Conservation (phyloP, 345 rosid species). For the Streptanthus diversifolius region DNA sequence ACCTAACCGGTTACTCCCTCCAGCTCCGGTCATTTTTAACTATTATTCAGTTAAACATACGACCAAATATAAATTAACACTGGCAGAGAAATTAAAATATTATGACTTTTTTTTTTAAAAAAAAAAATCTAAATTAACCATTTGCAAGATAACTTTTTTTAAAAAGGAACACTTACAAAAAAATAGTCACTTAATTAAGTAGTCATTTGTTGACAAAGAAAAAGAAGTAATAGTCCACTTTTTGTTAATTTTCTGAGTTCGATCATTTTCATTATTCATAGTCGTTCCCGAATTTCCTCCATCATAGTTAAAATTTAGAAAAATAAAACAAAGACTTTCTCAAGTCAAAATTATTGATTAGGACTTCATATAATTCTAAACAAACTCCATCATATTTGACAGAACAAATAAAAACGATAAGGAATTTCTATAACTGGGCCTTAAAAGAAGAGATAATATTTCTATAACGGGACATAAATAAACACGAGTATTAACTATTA, state of each 20-base stretch:
- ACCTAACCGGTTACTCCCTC: slow-evolving; percentile 31
- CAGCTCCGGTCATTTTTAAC: slow-evolving; percentile 19
- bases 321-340: slow-evolving; percentile 8
- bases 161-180: background rate
- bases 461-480: background rate
- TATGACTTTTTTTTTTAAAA: background rate
- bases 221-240: too few species aligned
- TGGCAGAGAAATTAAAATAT: background rate
- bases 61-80: background rate
- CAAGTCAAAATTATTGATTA: slow-evolving; percentile 25
- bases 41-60: background rate
- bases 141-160: background rate
- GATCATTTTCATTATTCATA: slow-evolving; percentile 2
- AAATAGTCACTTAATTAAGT: background rate
- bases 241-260: background rate
- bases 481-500: background rate
- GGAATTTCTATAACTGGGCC: background rate
- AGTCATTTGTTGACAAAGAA: background rate
- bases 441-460: background rate
- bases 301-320: background rate
- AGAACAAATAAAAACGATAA: background rate
- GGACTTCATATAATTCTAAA: background rate
- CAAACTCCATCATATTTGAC: background rate
- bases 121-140: background rate
- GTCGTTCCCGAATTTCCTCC: background rate